Percentiles rank a stretch among this genome's conserved stretches.
Evolutionary conservation across 768 basidiomycete genomes (phyloP).

Genomic region (Mycena rebaudengoi): DNA sequence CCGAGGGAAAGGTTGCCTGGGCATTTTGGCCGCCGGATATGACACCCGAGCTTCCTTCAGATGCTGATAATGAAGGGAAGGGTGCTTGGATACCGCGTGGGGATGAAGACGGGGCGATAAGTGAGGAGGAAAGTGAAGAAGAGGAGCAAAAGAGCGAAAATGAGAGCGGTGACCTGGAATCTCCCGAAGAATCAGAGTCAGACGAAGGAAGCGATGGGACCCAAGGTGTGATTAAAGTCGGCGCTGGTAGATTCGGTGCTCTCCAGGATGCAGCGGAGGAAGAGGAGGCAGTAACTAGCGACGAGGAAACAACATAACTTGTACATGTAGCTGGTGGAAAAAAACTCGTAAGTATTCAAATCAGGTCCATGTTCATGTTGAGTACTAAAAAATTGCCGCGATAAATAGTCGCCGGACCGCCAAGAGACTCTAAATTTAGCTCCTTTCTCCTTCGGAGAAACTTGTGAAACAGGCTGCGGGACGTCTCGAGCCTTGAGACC

Average conservation of each 20-base stretch:
- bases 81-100: constrained; percentile 68
- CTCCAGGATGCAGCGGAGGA: constrained; percentile 15
- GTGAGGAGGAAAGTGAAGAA: constrained; percentile 41
- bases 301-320: too few species aligned
- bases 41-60: constrained; percentile 32
- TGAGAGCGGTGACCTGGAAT: constrained; percentile 7
- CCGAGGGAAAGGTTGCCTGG: constrained; percentile 86
- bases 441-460: too few species aligned
- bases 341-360: too few species aligned
- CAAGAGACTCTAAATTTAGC: too few species aligned
- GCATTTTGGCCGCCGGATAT: constrained; percentile 82
- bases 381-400: too few species aligned
- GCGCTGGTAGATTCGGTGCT: constrained; percentile 22
- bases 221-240: not conserved
- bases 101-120: constrained; percentile 41
- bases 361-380: too few species aligned
- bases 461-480: too few species aligned
- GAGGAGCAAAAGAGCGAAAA: constrained; percentile 40
- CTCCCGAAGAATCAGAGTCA: constrained; percentile 1
- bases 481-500: too few species aligned
- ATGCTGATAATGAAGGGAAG: constrained; percentile 39
- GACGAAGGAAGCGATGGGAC: not conserved
- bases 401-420: too few species aligned
- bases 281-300: constrained; percentile 13
- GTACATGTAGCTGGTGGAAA: not conserved